Evolutionary conservation across 139 green algal species (phyloP).

Genomic region (Chlamydomonas sp.): DNA sequence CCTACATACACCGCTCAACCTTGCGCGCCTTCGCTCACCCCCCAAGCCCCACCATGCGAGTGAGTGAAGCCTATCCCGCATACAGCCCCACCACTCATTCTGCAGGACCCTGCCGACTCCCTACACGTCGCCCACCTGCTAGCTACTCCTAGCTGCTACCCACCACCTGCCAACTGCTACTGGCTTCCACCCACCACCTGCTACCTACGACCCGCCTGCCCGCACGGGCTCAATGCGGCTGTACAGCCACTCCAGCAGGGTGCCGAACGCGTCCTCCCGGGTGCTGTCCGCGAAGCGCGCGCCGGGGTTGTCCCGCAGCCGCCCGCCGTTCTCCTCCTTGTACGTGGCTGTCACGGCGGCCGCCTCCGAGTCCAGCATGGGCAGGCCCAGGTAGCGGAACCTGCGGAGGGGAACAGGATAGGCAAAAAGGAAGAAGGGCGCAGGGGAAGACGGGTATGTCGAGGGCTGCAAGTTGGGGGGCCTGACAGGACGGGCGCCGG

Average conservation of each 20-base stretch:
- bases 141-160: too few relatives aligned
- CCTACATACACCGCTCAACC: too few relatives aligned
- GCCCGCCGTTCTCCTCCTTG: slow-evolving; percentile 2
- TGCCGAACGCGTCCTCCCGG: slow-evolving; percentile 61
- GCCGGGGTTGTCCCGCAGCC: neutral
- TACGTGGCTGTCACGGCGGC: neutral
- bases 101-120: too few relatives aligned
- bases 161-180: too few relatives aligned
- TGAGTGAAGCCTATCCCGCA: too few relatives aligned
- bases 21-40: too few relatives aligned
- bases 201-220: too few relatives aligned
- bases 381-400: slow-evolving; percentile 26
- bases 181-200: too few relatives aligned
- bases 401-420: neutral
- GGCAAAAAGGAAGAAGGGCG: neutral
- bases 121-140: too few relatives aligned
- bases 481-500: neutral
- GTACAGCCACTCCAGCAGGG: slow-evolving; percentile 61
- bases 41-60: too few relatives aligned
- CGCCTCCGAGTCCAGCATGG: slow-evolving; percentile 2
- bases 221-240: neutral
- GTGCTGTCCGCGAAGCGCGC: neutral
- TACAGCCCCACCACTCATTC: too few relatives aligned
- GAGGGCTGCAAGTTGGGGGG: neutral
- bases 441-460: neutral